phyloP scores from a whole-genome alignment of 305 asterid species.

The Solanum hybrid region DNA sequence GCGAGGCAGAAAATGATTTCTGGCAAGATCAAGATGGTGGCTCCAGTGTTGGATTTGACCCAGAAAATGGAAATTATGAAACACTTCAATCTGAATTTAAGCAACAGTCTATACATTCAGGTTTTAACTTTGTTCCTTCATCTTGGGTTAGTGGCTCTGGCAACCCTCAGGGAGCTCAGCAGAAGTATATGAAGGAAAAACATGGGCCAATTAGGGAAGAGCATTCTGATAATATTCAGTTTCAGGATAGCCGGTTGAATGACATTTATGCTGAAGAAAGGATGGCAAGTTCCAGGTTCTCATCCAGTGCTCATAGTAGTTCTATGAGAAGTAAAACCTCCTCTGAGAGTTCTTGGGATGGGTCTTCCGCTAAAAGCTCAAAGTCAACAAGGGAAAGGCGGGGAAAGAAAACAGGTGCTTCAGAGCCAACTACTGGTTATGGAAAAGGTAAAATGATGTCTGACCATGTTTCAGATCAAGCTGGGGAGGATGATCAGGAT shows the following conservation, averaged over 20 bases:
- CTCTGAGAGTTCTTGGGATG: slow-evolving; percentile 97
- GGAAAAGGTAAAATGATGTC: slow-evolving; percentile 60
- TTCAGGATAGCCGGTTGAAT: slow-evolving; percentile 47
- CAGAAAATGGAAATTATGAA: slow-evolving; percentile 47
- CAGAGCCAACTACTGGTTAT: slow-evolving; percentile 33
- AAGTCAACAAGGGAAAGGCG: slow-evolving; percentile 60
- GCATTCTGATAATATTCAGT: slow-evolving; percentile 29
- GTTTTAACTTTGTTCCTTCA: slow-evolving; percentile 60
- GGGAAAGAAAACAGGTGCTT: slow-evolving; percentile 49
- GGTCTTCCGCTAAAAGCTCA: slow-evolving; percentile 47
- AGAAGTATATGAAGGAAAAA: slow-evolving; percentile 53
- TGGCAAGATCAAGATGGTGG: slow-evolving; percentile 68
- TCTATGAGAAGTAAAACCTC: slow-evolving; percentile 80
- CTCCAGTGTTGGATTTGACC: slow-evolving; percentile 39
- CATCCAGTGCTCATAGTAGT: slow-evolving; percentile 68
- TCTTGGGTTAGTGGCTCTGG: slow-evolving; percentile 36
- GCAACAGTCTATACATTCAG: slow-evolving; percentile 31
- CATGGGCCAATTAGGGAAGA: slow-evolving; percentile 46
- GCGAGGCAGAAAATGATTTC: slow-evolving; percentile 47
- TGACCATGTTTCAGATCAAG: slow-evolving; percentile 32
- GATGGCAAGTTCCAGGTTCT: slow-evolving; percentile 66
- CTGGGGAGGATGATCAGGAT: slow-evolving; percentile 64
- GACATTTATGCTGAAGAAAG: slow-evolving; percentile 71
- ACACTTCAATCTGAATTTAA: slow-evolving; percentile 38
- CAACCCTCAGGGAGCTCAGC: slow-evolving; percentile 41